A percentile compares a stretch with the other conserved stretches of the same genome.
Evolutionary conservation across 495 filamentous ascomycete species (phyloP).

Genomic region (Aspergillus incahuasiensis): DNA sequence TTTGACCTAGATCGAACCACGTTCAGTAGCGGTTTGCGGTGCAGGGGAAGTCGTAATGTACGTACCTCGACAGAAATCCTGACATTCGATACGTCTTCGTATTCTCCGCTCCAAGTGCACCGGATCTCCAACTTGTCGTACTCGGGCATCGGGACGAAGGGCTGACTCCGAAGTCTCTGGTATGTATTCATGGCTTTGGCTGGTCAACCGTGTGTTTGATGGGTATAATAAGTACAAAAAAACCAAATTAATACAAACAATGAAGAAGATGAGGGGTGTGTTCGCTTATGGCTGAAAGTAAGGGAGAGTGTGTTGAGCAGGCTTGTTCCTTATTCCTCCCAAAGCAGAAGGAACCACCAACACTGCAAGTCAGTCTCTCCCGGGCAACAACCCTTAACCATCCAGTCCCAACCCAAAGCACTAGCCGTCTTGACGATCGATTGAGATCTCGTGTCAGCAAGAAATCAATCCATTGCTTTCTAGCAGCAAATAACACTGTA

Average conservation of each 20-base stretch:
- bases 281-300: neutral
- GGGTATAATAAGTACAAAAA: neutral
- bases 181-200: constrained; percentile 7
- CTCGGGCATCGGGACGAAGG: constrained; percentile 3
- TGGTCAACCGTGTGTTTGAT: neutral
- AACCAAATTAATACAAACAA: neutral
- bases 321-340: neutral
- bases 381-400: neutral
- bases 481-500: constrained; percentile 12
- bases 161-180: neutral
- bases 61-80: constrained; percentile 32
- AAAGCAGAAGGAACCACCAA: neutral
- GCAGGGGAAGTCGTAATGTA: neutral
- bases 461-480: constrained; percentile 4
- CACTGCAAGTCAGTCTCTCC: neutral
- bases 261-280: neutral
- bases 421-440: neutral
- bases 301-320: neutral
- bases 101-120: constrained; percentile 31
- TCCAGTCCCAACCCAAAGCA: neutral
- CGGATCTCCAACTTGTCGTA: constrained; percentile 32
- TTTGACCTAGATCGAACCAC: constrained; percentile 11
- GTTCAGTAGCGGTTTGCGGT: neutral
- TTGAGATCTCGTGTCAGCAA: neutral
- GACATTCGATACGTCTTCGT: constrained; percentile 23